Evolutionary conservation across 2,329 filamentous ascomycete species (phyloP).

Genomic region (Beauveria asiatica): DNA sequence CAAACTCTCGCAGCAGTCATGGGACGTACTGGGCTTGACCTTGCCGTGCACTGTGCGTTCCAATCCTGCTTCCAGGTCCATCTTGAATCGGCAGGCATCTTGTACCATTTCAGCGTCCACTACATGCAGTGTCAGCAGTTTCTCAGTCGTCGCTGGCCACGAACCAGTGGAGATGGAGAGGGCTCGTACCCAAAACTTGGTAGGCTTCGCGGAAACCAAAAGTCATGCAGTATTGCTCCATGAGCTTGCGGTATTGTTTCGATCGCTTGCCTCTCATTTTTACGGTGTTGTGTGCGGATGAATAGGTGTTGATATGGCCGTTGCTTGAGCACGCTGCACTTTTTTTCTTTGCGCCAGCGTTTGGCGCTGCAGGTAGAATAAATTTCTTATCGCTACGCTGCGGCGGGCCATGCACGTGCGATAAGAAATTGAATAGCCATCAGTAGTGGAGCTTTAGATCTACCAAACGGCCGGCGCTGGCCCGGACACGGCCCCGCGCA

Average conservation of each 20-base stretch:
- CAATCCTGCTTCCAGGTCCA: constrained; percentile 72
- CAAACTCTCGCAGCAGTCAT: neutral
- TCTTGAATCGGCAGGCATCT: constrained; percentile 76
- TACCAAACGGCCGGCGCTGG: neutral
- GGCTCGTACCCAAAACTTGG: constrained; percentile 63
- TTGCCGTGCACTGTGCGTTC: constrained; percentile 79
- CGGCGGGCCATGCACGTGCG: constrained; percentile 23
- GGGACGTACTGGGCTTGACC: constrained; percentile 66
- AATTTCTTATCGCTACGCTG: constrained; percentile 29
- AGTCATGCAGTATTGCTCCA: constrained; percentile 80
- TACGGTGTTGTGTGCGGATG: constrained; percentile 4
- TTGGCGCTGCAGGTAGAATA: constrained; percentile 20
- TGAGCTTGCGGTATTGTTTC: constrained; percentile 66
- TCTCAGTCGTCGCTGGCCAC: neutral
- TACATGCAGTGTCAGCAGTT: constrained; percentile 22
- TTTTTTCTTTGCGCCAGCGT: neutral
- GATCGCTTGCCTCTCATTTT: constrained; percentile 43
- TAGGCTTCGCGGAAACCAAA: constrained; percentile 93
- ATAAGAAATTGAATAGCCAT: constrained; percentile 19
- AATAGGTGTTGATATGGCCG: neutral
- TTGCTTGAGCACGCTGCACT: neutral
- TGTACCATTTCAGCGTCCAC: constrained; percentile 80
- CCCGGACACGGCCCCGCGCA: neutral
- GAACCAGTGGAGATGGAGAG: constrained; percentile 2
- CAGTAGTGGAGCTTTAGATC: neutral